phyloP scores from a whole-genome alignment of 1,284 basidiomycete genomes.

The Leccinum fuscescens region DNA sequence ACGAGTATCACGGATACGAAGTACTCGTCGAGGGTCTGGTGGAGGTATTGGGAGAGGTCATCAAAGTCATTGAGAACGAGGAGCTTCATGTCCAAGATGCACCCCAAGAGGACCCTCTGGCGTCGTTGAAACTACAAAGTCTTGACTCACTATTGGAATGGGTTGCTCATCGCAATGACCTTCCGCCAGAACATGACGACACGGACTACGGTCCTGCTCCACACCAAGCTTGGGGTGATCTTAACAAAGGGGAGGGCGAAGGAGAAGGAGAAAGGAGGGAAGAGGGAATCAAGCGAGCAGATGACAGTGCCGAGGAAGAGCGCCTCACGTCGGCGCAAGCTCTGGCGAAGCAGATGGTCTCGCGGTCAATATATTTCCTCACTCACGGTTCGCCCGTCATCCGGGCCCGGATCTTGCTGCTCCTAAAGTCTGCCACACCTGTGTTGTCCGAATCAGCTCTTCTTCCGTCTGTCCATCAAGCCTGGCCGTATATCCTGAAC shows the following conservation, averaged over 20 bases:
- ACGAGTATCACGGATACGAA: conserved; percentile 90
- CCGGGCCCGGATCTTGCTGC: conserved; percentile 73
- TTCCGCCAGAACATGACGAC: conserved; percentile 36
- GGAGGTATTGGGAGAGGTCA: conserved; percentile 79
- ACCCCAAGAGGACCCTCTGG: conserved; percentile 19
- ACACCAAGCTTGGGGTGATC: conserved; percentile 48
- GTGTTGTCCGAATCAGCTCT: conserved; percentile 76
- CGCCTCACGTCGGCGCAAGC: conserved; percentile 69
- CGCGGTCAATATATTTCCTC: conserved; percentile 84
- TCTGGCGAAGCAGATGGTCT: conserved; percentile 80
- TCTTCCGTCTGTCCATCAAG: conserved; percentile 78
- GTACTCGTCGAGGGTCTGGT: conserved; percentile 82
- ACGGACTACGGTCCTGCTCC: conserved; percentile 64
- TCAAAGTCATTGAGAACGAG: conserved; percentile 66
- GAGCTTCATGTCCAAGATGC: conserved; percentile 27
- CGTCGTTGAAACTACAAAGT: conserved; percentile 23
- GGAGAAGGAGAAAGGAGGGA: conserved; percentile 24
- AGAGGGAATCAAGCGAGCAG: conserved; percentile 21
- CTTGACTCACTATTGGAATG: conserved; percentile 61
- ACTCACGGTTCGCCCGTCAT: conserved; percentile 84
- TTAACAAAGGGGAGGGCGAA: conserved; percentile 26
- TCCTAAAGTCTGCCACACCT: conserved; percentile 71
- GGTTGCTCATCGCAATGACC: conserved; percentile 53
- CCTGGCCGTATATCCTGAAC: conserved; percentile 89
- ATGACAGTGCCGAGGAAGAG: conserved; percentile 38